phyloP scores from a whole-genome alignment of 2,329 filamentous ascomycete genomes.

The Stemphylium vesicarium region DNA sequence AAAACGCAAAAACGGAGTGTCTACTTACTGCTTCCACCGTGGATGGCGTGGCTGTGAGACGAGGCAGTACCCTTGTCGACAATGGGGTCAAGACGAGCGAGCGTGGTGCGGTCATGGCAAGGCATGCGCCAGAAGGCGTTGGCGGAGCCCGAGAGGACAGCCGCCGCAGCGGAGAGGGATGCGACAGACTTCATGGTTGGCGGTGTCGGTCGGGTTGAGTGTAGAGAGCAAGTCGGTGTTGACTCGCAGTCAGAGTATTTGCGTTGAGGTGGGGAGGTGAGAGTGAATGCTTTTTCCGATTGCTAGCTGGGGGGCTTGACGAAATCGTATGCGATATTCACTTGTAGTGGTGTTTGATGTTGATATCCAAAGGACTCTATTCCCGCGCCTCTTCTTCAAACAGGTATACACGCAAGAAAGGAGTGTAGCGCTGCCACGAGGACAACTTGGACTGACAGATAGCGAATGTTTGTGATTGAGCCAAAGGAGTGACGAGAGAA shows the following conservation, averaged over 20 bases:
- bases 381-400: slow-evolving; percentile 14
- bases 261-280: background rate
- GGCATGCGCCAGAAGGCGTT: slow-evolving; percentile 76
- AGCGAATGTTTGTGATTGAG: slow-evolving; percentile 34
- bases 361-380: background rate
- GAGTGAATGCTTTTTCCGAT: slow-evolving; percentile 7
- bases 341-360: background rate
- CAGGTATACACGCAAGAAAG: slow-evolving; percentile 35
- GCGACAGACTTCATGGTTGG: slow-evolving; percentile 43
- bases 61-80: slow-evolving; percentile 39
- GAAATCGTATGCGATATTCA: background rate
- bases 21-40: slow-evolving; percentile 59
- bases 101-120: slow-evolving; percentile 66
- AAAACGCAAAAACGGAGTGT: slow-evolving; percentile 45
- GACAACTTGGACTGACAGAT: slow-evolving; percentile 20
- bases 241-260: slow-evolving; percentile 1
- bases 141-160: slow-evolving; percentile 48
- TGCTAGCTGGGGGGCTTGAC: background rate
- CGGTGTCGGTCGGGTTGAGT: slow-evolving; percentile 4
- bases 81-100: slow-evolving; percentile 61
- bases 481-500: slow-evolving; percentile 37
- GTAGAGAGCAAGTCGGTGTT: slow-evolving; percentile 8
- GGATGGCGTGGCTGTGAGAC: slow-evolving; percentile 42
- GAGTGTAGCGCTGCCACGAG: slow-evolving; percentile 32
- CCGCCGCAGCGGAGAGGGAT: slow-evolving; percentile 35